Percentiles rank a stretch among this genome's conserved stretches.
Evolutionary conservation across 495 filamentous ascomycete species (phyloP).

Genomic region (Penicillium manginii): DNA sequence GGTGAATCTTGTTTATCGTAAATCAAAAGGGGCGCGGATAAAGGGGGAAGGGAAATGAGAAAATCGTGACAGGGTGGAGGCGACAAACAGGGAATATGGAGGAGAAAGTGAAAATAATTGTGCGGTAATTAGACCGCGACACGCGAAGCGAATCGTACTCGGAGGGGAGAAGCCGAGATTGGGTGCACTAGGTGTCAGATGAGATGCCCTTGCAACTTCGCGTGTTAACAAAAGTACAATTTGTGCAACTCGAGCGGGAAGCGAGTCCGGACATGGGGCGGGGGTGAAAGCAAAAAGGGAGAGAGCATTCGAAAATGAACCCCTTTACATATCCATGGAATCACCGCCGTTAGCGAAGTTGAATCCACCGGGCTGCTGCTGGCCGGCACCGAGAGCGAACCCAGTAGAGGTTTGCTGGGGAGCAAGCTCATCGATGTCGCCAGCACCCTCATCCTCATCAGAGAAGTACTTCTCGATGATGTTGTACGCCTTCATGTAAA

Average conservation of each 20-base stretch:
- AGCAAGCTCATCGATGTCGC: constrained; percentile 70
- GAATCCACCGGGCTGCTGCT: constrained; percentile 79
- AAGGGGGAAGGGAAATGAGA: constrained; percentile 17
- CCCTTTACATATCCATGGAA: constrained; percentile 96
- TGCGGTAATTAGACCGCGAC: background rate
- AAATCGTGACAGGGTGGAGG: constrained; percentile 26
- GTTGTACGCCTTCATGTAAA: constrained; percentile 99
- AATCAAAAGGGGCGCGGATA: constrained; percentile 35
- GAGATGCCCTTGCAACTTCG: background rate
- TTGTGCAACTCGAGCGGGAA: background rate
- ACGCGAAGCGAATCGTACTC: background rate
- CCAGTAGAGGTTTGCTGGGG: constrained; percentile 70
- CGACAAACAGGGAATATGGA: constrained; percentile 16
- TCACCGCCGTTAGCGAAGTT: constrained; percentile 90
- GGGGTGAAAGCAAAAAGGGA: constrained; percentile 1
- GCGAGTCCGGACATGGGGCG: background rate
- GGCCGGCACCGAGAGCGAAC: constrained; percentile 83
- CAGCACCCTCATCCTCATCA: constrained; percentile 89
- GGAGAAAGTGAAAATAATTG: background rate
- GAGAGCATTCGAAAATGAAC: constrained; percentile 1
- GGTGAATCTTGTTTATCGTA: constrained; percentile 62
- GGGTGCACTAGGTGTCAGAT: constrained; percentile 3
- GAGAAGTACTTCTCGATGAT: constrained; percentile 99
- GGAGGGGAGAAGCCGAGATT: constrained; percentile 2
- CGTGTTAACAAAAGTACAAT: background rate